Percentiles rank a stretch among this genome's conserved stretches.
phyloP scores from a whole-genome alignment of 2,329 filamentous ascomycete genomes.

The Nigrospora osmanthi region DNA sequence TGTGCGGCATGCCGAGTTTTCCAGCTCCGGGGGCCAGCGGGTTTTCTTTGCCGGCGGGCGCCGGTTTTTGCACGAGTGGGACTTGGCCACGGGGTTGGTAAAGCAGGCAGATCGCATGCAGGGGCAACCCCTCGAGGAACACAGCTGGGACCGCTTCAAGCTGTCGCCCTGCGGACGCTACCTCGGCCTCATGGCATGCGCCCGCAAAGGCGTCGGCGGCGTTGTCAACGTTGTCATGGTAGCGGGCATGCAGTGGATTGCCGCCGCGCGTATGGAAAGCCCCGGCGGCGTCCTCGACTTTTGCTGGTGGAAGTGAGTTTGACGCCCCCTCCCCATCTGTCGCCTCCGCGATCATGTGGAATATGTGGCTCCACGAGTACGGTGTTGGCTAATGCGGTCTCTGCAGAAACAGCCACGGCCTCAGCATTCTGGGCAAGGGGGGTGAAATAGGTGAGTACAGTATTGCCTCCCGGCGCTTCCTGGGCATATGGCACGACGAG shows the following conservation, averaged over 20 bases:
- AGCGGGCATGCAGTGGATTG: slow-evolving; percentile 77
- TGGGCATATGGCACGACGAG: slow-evolving; percentile 84
- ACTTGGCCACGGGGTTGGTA: slow-evolving; percentile 71
- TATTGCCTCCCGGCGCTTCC: slow-evolving; percentile 56
- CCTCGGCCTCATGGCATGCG: slow-evolving; percentile 74
- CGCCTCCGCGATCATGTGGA: too few species aligned
- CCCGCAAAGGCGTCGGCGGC: slow-evolving; percentile 71
- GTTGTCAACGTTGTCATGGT: slow-evolving; percentile 79
- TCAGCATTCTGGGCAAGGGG: slow-evolving; percentile 76
- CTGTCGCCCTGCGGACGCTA: slow-evolving; percentile 80
- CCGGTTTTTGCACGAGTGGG: slow-evolving; percentile 91
- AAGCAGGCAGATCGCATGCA: slow-evolving; percentile 74
- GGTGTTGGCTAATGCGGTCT: too few species aligned
- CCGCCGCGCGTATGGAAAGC: slow-evolving; percentile 74
- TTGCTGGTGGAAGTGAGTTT: slow-evolving; percentile 20
- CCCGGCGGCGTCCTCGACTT: slow-evolving; percentile 62
- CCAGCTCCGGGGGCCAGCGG: slow-evolving; percentile 62
- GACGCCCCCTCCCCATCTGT: too few species aligned
- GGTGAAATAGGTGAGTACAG: slow-evolving; percentile 90
- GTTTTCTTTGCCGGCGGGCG: slow-evolving; percentile 86
- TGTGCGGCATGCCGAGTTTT: slow-evolving; percentile 74
- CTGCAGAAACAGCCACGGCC: slow-evolving; percentile 57
- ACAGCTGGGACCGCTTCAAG: slow-evolving; percentile 84
- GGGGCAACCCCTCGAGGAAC: slow-evolving; percentile 73
- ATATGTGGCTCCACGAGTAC: too few species aligned